Evolutionary conservation across 2,329 filamentous ascomycete genomes (phyloP), one percentile per base, ranked within the genome.

Genomic region (Penicillium sp.): DNA sequence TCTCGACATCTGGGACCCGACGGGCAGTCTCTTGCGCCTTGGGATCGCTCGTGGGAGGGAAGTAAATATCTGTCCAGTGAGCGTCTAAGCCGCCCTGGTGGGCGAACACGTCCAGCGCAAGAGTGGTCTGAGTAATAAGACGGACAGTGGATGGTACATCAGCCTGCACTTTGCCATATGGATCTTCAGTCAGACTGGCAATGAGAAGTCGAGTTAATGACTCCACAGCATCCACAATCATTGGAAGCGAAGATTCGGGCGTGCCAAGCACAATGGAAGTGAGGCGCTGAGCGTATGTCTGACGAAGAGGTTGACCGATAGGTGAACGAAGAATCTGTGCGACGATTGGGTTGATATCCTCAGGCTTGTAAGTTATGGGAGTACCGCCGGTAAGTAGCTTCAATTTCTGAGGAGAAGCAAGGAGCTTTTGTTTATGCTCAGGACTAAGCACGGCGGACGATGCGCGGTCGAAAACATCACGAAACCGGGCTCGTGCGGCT

Each of bases 101-200:
- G 56, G 83, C 77, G 64, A 95, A 89, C 1, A 66, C 72, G 61
- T 95, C 86, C 3, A 95, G 73, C 57, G 82, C 82, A 46, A 75
- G 78, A 48, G 90, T 83, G 0, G 87, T 83, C 37, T 67, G 64
- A 0, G 88, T 91, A 53, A 95, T 81, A 1, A 83, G 81, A 39
- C 86, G 81, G 42, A 96, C 81, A 49, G 95, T 84, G 41, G 72
- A 73, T 1, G 87, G 82, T 2, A 97, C 83, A 56, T 93, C 88
- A 36, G 83, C 78, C 57, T 95, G 86, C n/a, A 95, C 92, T 59
- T 88, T 87, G 12, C 92, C 92, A 64, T 84, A 93, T 39, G 80
- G 79, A 66, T 97, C 92, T 68, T 97, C 91, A 3, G 76, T 75
- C 46, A 96, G 72, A 68, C 87, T 92, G 54, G 80, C 80, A 3